phyloP scores from a whole-genome alignment of 768 basidiomycete species.

The Pholiota microspora region DNA sequence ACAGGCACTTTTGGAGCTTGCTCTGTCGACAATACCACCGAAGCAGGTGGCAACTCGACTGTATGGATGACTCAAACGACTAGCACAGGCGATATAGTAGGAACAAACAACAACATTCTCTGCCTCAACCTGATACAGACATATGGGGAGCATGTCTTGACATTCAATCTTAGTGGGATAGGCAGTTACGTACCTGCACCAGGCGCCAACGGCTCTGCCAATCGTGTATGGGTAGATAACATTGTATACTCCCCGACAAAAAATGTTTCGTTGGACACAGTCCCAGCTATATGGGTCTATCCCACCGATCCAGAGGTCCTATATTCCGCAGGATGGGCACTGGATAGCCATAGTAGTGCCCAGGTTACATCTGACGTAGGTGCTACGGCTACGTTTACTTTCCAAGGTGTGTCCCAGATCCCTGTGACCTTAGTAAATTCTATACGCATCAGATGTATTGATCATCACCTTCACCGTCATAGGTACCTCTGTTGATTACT shows the following conservation, averaged over 20 bases:
- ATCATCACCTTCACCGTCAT: too few relatives aligned
- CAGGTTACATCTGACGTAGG: not conserved
- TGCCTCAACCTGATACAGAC: not conserved
- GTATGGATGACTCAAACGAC: not conserved
- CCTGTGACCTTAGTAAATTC: too few relatives aligned
- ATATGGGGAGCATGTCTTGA: not conserved
- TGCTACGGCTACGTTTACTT: not conserved
- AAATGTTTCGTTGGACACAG: not conserved
- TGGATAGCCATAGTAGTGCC: not conserved
- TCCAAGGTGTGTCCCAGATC: too few relatives aligned
- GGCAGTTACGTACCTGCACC: not conserved
- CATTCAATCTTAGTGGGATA: not conserved
- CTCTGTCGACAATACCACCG: not conserved
- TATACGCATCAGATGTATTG: too few relatives aligned
- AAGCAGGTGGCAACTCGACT: not conserved
- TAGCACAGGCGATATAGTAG: not conserved
- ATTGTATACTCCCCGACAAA: not conserved
- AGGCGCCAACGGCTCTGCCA: not conserved
- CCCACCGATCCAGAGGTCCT: not conserved
- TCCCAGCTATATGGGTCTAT: not conserved
- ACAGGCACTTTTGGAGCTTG: not conserved
- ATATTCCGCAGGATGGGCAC: not conserved
- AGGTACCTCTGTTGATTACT: not conserved
- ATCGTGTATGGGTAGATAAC: not conserved
- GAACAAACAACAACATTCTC: not conserved